Conservation (phyloP, 2,329 filamentous ascomycete species). For the Trichoderma brevicompactum region DNA sequence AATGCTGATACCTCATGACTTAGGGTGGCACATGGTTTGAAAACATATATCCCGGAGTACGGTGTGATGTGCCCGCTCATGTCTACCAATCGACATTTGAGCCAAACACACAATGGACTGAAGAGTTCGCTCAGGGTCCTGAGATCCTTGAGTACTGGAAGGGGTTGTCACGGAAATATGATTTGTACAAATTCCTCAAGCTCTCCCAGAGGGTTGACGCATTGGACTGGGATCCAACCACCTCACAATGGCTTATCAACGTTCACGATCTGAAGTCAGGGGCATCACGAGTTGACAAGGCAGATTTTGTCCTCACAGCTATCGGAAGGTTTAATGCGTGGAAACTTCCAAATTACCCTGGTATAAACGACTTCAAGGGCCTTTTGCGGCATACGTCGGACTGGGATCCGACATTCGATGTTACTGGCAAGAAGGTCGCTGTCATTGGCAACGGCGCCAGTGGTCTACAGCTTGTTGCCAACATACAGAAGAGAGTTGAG, state of each 20-base stretch:
- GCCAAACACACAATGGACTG: conserved; percentile 70
- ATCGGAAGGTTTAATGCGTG: conserved; percentile 69
- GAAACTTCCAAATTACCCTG: conserved; percentile 65
- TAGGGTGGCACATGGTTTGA: conserved; percentile 60
- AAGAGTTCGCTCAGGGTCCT: conserved; percentile 67
- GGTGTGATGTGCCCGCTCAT: conserved; percentile 71
- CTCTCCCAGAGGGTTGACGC: conserved; percentile 60
- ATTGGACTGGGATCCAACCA: conserved; percentile 58
- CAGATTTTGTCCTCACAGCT: conserved; percentile 66
- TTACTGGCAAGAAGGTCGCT: conserved; percentile 55
- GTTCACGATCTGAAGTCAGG: conserved; percentile 45
- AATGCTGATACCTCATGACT: no score
- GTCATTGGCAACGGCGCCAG: conserved; percentile 68
- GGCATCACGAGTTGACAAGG: conserved; percentile 49
- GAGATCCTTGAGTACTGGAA: conserved; percentile 74
- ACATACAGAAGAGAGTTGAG: conserved; percentile 53
- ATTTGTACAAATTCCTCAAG: conserved; percentile 63
- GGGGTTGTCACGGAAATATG: conserved; percentile 63
- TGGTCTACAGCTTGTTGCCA: conserved; percentile 61
- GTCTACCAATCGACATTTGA: conserved; percentile 72
- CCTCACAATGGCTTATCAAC: conserved; percentile 58
- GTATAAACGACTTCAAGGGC: conserved; percentile 59
- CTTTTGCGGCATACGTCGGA: conserved; percentile 63
- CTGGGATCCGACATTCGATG: conserved; percentile 60
- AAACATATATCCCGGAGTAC: conserved; percentile 65